Conservation (phyloP, 2,329 filamentous ascomycete species). For the Nothophoma quercina region DNA sequence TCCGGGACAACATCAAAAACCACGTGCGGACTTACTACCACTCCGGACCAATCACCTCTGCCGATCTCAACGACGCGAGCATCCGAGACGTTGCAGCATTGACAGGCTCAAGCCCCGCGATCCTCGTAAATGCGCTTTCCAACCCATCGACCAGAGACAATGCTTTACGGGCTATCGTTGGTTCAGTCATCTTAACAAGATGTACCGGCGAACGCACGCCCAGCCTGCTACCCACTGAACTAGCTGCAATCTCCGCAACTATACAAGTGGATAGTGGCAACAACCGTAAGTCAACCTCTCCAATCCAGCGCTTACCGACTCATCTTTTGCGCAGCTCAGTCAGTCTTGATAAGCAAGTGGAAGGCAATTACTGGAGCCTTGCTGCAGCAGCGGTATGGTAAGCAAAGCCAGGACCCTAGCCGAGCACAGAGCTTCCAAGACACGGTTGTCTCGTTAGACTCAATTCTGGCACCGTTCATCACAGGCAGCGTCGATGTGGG, state of each 20-base stretch:
- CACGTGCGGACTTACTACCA: conserved; percentile 33
- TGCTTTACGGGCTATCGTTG: conserved; percentile 26
- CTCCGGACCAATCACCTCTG: conserved; percentile 3
- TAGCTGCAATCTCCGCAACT: conserved; percentile 2
- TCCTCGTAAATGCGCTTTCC: not conserved
- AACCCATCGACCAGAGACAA: conserved; percentile 21
- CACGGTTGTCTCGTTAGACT: conserved; percentile 25
- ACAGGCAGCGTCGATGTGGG: conserved; percentile 20
- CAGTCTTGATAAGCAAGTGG: conserved; percentile 33
- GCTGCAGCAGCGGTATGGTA: conserved; percentile 21
- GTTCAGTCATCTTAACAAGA: conserved; percentile 26
- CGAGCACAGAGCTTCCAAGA: conserved; percentile 16
- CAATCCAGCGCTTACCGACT: not conserved
- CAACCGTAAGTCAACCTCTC: not conserved
- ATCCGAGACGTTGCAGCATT: conserved; percentile 9
- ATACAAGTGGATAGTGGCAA: not conserved
- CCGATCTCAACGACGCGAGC: conserved; percentile 9
- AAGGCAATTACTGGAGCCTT: conserved; percentile 32
- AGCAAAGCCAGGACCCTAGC: conserved; percentile 3
- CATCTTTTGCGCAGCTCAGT: conserved; percentile 15
- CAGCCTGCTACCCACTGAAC: conserved; percentile 26
- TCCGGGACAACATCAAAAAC: conserved; percentile 37
- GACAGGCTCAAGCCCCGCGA: not conserved
- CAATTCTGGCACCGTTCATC: conserved; percentile 33
- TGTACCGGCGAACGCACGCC: conserved; percentile 17